phyloP scores from a whole-genome alignment of 129 eudicot genomes.

The Helichrysum umbraculigerum region DNA sequence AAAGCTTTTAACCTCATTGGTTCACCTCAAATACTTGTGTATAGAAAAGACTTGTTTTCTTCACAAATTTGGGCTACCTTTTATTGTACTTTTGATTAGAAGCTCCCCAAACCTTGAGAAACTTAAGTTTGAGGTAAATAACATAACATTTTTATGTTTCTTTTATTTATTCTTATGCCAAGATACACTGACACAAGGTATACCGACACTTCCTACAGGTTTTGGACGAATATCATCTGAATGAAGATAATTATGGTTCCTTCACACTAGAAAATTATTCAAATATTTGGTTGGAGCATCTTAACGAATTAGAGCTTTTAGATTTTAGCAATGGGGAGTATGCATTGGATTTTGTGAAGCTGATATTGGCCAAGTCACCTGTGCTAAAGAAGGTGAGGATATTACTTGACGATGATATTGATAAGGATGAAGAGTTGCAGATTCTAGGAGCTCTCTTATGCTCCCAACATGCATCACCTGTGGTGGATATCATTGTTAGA shows the following conservation, averaged over 20 bases:
- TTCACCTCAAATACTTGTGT: background rate
- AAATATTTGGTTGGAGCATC: slow-evolving; percentile 3
- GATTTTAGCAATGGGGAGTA: background rate
- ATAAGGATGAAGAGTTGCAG: background rate
- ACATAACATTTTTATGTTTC: background rate
- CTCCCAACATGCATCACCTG: background rate
- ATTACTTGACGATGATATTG: background rate
- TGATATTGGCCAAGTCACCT: too few relatives aligned
- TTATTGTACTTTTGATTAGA: background rate
- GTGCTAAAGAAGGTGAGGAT: slow-evolving; percentile 10
- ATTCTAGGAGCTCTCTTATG: background rate
- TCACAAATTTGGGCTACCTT: background rate
- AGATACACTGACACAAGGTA: background rate
- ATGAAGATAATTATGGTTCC: background rate
- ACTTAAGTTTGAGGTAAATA: background rate
- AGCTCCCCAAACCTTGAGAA: slow-evolving; percentile 6
- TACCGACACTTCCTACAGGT: background rate
- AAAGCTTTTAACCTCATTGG: background rate
- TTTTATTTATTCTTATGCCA: background rate
- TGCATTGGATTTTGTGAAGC: background rate
- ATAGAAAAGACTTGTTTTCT: background rate
- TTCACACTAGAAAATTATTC: background rate
- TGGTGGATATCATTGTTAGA: background rate
- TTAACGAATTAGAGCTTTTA: background rate
- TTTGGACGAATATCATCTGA: background rate